phyloP scores from a whole-genome alignment of 768 basidiomycete genomes.

The Pleurotus citrinopileatus region DNA sequence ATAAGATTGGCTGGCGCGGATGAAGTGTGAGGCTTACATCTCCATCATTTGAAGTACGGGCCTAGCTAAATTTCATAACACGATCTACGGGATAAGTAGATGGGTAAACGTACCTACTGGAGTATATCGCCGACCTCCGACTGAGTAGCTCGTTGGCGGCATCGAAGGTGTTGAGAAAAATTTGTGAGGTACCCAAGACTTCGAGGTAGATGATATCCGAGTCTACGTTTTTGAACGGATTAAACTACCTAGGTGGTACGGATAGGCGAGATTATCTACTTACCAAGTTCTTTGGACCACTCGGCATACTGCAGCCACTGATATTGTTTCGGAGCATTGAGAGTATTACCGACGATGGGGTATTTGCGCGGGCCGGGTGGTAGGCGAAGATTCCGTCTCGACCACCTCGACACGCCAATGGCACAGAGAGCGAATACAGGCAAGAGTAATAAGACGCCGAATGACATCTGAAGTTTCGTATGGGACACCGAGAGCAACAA shows the following conservation, averaged over 20 bases:
- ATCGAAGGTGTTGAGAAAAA: slow-evolving; percentile 33
- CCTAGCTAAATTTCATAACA: neutral
- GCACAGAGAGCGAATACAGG: too few relatives aligned
- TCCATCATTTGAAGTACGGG: slow-evolving; percentile 14
- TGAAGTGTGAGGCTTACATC: slow-evolving; percentile 7
- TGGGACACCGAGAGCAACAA: too few relatives aligned
- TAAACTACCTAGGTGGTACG: neutral
- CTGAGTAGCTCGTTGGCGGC: slow-evolving; percentile 37
- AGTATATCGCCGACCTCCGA: slow-evolving; percentile 38
- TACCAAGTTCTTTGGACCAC: slow-evolving; percentile 16
- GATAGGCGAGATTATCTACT: neutral
- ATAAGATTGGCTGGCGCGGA: neutral
- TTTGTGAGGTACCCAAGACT: slow-evolving; percentile 27
- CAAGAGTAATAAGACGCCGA: too few relatives aligned
- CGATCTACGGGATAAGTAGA: slow-evolving; percentile 15
- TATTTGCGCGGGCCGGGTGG: slow-evolving; percentile 16
- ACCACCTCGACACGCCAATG: too few relatives aligned
- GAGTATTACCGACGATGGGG: slow-evolving; percentile 23
- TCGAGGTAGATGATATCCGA: slow-evolving; percentile 28
- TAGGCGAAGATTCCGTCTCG: too few relatives aligned
- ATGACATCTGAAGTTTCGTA: too few relatives aligned
- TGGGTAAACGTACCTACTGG: slow-evolving; percentile 29
- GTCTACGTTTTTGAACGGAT: slow-evolving; percentile 15
- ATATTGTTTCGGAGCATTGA: slow-evolving; percentile 18
- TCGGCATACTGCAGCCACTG: slow-evolving; percentile 20